Base-by-base conservation (phyloP, 1,284 basidiomycete genomes). In the Boletus hoseneyae region DNA sequence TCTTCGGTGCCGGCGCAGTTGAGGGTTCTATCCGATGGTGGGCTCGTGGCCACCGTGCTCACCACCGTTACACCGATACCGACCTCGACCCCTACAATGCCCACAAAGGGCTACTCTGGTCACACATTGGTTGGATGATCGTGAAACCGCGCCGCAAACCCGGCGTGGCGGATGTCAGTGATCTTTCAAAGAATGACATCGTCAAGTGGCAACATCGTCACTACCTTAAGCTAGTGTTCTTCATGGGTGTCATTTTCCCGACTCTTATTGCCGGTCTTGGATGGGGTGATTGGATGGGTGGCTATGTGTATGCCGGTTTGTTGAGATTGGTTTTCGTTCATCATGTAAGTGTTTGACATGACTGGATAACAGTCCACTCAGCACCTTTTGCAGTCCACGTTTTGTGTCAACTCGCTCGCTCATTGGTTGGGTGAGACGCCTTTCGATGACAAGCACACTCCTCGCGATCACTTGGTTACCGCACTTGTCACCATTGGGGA, bases 401-500 rank as follows among this genome's bases (percentile, higher is more conserved):
- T 95, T 77, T 95, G 92, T 67, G 91, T 97, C 67, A 96, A 95
- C 74, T 95, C 93, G 10, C 84, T 96, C 39, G 93, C 93, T 13
- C 93, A 96, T 70, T 96, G 90, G 90, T 82, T 96, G 56, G 93
- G 93, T 48, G 91, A 94, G 57, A 75, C 87, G 23, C 90, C 92
- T 21, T 95, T 94, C 64, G 93, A 96, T 71, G 92, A 95, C 80
- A 95, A 95, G 76, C 90, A 94, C 73, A 89, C 91, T n/a, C 92
- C 92, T 30, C 77, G 84, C 48, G 90, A 94, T 70, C 90, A 93
- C 71, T 73, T 94, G 60, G 69, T 94, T 64, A 95, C 93, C 33
- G 93, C 93, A 10, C 75, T 95, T 38, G 84, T 82, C 52, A 95
- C 93, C 27, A 84, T 94, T 63, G 93, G 93, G 53, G 93, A 96